Evolutionary conservation across 805 yeast genomes (phyloP), one percentile per base, ranked within the genome.

Genomic region (Yamadazyma paraphyllophila): DNA sequence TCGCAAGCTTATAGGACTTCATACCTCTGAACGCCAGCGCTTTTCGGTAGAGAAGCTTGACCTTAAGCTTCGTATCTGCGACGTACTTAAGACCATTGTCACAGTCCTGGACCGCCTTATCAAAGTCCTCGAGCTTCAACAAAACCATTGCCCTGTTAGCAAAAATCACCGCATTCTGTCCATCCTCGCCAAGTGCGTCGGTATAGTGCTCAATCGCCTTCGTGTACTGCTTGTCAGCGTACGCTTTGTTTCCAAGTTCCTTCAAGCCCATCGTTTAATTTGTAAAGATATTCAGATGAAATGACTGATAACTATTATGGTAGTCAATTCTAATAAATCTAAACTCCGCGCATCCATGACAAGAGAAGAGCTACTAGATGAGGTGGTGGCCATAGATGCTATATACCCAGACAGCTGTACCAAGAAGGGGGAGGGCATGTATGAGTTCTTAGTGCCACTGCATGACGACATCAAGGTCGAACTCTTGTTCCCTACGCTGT

Each of bases 371-470:
- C 65, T 85, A 6, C 59, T 59, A 15, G 94, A 88, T 44, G 99
- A 92, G 58, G 64, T 88, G 14, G 82, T 78, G 33, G 92, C 96
- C 10, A 81, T 92, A 9, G 85, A 88, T 45, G 94, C 97, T 3
- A 92, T 94, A 10, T 92, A 81, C 58, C 97, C 96, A 1, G 86
- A 75, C 12, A 72, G 80, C 34, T 60, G 81, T 30, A 63, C 65
- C 3, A 56, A 54, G 20, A 43, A 74, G 7, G 73, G 65, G 0
- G 66, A 71, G 0, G 65, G 65, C 13, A 59, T 76, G 3, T 71
- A 72, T 47, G 76, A 76, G 37, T 69, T 85, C 11, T 65, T 66
- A 20, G 63, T 80, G 0, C 89, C 96, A 0, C 80, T 81, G 43
- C 85, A 84, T 55, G 81, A 79, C 41, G 74, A 75, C 30, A 71